These are phyloP conservation scores for Apophysomyces ossiformis DNA, from an alignment of 371 early-diverging fungal species.

Conservation along the genomic window DNA sequence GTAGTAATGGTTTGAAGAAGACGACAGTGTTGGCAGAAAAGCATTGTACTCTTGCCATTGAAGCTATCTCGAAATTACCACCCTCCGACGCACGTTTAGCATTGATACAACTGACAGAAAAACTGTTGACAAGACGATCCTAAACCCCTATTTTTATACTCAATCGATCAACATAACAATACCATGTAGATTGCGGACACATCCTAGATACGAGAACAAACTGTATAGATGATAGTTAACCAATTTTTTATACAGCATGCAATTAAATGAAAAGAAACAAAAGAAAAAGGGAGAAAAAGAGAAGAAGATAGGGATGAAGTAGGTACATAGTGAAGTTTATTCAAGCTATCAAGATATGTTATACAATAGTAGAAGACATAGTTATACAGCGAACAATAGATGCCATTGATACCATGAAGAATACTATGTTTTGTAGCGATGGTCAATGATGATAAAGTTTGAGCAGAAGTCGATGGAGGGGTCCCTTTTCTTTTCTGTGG, in stretches of 20 bases:
- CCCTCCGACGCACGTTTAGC: conserved; percentile 73
- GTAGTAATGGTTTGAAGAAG: conserved; percentile 70
- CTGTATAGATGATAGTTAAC: neutral
- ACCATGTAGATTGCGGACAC: neutral
- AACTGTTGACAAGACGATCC: conserved; percentile 47
- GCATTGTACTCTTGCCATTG: conserved; percentile 65
- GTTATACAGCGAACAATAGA: no score
- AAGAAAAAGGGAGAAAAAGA: no score
- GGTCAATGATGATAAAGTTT: no score
- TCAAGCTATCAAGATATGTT: no score
- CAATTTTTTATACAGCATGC: neutral
- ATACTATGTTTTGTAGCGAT: no score
- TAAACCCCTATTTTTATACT: conserved; percentile 11
- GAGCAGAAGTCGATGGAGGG: no score
- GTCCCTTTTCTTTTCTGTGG: no score
- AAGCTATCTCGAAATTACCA: conserved; percentile 63
- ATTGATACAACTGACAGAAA: conserved; percentile 65
- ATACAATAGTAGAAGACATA: no score
- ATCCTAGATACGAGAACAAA: neutral
- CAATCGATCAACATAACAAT: neutral
- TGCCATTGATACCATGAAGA: no score
- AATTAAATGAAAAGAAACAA: no score
- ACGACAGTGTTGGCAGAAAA: conserved; percentile 62
- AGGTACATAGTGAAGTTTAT: no score
- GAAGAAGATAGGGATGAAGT: no score